A percentile compares a stretch with the other conserved stretches of the same genome.
These are phyloP conservation scores for Ceratocystis eucalypticola DNA, from an alignment of 2,329 filamentous ascomycete species.

Conservation along the genomic window DNA sequence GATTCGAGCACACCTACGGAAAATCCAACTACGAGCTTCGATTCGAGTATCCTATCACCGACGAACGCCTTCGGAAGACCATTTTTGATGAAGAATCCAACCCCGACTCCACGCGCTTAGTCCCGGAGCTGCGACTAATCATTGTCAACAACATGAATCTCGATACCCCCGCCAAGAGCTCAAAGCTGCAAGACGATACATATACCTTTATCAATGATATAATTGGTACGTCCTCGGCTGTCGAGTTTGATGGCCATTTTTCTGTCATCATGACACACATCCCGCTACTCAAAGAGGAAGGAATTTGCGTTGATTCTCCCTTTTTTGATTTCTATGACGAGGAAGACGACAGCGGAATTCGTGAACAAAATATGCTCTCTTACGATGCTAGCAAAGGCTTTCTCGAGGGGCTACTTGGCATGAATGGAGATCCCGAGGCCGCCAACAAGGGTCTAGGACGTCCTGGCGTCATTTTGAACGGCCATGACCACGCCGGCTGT, in stretches of 20 bases:
- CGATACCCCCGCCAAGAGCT: conserved; percentile 61
- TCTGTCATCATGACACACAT: conserved; percentile 87
- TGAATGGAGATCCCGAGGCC: conserved; percentile 48
- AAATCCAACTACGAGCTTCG: conserved; percentile 81
- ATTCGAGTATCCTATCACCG: conserved; percentile 45
- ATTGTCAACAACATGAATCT: conserved; percentile 90
- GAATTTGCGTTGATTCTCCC: conserved; percentile 71
- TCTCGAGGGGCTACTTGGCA: conserved; percentile 72
- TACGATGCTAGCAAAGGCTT: conserved; percentile 57
- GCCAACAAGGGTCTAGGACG: conserved; percentile 51
- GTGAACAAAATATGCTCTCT: conserved; percentile 84
- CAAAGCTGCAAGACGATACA: conserved; percentile 57
- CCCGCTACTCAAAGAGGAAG: conserved; percentile 69
- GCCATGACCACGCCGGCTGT: conserved; percentile 91
- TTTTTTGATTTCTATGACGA: conserved; percentile 65
- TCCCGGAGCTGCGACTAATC: conserved; percentile 64
- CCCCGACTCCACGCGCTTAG: conserved; percentile 34
- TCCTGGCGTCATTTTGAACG: conserved; percentile 70
- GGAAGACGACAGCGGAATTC: conserved; percentile 56
- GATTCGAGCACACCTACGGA: conserved; percentile 78
- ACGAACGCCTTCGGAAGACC: conserved; percentile 29
- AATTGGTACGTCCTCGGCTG: conserved; percentile 48
- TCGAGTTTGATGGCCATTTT: conserved; percentile 50
- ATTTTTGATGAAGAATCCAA: conserved; percentile 32
- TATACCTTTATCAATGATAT: conserved; percentile 63